Percentiles rank a stretch among this genome's conserved stretches.
These are phyloP conservation scores for Cryptosporidium viatorum DNA, from an alignment of 169 alveolate genomes.

Conservation along the genomic window DNA sequence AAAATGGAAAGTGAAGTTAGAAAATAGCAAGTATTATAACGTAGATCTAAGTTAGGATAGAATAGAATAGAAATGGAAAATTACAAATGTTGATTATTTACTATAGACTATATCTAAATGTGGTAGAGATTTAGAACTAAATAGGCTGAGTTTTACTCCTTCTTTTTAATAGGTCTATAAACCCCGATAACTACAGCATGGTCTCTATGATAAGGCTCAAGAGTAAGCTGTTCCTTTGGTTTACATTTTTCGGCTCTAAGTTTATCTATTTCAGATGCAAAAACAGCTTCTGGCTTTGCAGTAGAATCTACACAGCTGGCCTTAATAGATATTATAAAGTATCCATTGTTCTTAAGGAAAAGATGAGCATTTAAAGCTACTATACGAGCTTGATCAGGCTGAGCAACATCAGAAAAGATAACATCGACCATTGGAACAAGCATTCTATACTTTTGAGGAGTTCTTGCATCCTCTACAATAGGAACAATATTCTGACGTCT, in stretches of 20 bases:
- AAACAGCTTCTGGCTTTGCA: slow-evolving; percentile 97
- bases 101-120: slow-evolving; percentile 25
- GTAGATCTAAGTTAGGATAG: not conserved
- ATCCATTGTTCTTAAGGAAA: slow-evolving; percentile 97
- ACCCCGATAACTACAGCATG: slow-evolving; percentile 98
- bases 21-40: not conserved
- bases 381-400: slow-evolving; percentile 98
- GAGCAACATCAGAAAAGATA: slow-evolving; percentile 98
- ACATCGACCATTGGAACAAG: slow-evolving; percentile 98
- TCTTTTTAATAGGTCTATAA: slow-evolving; percentile 90
- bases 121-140: not conserved
- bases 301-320: slow-evolving; percentile 99
- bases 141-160: slow-evolving; percentile 55
- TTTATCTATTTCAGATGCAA: slow-evolving; percentile 85
- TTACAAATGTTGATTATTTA: not conserved
- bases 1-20: not conserved
- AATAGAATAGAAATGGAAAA: not conserved
- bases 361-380: slow-evolving; percentile 95
- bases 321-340: slow-evolving; percentile 97
- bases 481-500: slow-evolving; percentile 98
- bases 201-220: slow-evolving; percentile 98
- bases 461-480: slow-evolving; percentile 99
- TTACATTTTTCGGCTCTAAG: slow-evolving; percentile 93
- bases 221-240: slow-evolving; percentile 96
- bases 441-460: slow-evolving; percentile 97